Evolutionary conservation across 2,329 filamentous ascomycete genomes (phyloP).

Genomic region (Cytospora piceicola): DNA sequence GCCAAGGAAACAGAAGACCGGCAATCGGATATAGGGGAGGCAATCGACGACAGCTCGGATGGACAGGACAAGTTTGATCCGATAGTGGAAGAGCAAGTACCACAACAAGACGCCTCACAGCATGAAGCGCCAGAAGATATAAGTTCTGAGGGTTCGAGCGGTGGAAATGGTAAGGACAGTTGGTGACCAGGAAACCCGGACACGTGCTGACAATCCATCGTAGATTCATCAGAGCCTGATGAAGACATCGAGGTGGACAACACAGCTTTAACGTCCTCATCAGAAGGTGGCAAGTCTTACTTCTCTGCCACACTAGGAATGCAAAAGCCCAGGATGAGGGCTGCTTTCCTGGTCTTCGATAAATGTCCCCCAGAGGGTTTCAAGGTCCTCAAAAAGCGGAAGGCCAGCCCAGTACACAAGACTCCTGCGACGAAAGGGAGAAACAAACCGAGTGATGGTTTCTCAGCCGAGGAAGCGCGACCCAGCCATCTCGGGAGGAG

Average conservation of each 20-base stretch:
- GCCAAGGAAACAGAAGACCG: neutral
- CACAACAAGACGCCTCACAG: too few species aligned
- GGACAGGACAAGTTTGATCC: neutral
- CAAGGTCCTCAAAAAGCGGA: conserved; percentile 32
- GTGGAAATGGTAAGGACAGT: conserved; percentile 8
- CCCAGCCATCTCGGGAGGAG: conserved; percentile 8
- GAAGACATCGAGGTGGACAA: neutral
- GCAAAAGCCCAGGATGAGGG: conserved; percentile 6
- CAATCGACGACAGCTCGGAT: neutral
- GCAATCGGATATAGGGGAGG: neutral
- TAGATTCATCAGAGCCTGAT: neutral
- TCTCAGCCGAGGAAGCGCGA: conserved; percentile 23
- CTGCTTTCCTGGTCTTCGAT: conserved; percentile 33
- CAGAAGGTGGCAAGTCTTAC: neutral
- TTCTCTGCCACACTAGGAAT: neutral
- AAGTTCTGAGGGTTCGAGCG: neutral
- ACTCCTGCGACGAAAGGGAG: neutral
- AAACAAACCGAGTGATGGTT: conserved; percentile 21
- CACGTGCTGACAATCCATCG: neutral
- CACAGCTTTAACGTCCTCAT: neutral
- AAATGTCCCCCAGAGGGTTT: conserved; percentile 31
- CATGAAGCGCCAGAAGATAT: neutral
- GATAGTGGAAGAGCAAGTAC: neutral
- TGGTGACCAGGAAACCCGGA: neutral
- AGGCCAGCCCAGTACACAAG: neutral